phyloP scores from a whole-genome alignment of 352 stramenopile species.

The Phytophthora quininea region DNA sequence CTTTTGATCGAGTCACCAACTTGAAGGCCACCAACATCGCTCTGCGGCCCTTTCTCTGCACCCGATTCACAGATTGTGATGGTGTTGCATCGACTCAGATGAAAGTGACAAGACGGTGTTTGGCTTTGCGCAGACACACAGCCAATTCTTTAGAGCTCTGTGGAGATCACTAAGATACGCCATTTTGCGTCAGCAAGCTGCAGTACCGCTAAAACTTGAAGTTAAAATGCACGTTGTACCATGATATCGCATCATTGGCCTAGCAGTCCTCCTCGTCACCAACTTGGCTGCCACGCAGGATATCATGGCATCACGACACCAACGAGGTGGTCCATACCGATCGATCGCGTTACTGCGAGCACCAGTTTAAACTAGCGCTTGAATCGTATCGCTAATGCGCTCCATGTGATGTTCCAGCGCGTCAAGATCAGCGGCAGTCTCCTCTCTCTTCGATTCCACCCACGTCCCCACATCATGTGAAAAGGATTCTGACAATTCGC shows the following conservation, averaged over 20 bases:
- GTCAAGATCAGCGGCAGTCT: constrained; percentile 17
- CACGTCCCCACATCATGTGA: constrained; percentile 11
- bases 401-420: constrained; percentile 22
- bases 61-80: not conserved
- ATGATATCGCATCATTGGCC: not conserved
- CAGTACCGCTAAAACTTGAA: not conserved
- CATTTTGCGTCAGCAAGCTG: not conserved
- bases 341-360: too few relatives aligned
- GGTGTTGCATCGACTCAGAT: not conserved
- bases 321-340: not conserved
- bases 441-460: constrained; percentile 3
- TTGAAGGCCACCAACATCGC: too few relatives aligned
- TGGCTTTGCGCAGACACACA: too few relatives aligned
- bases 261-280: not conserved
- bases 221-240: not conserved
- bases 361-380: constrained; percentile 9
- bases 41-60: not conserved
- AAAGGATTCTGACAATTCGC: constrained; percentile 8
- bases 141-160: too few relatives aligned
- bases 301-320: not conserved
- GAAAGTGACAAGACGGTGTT: too few relatives aligned
- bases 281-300: not conserved
- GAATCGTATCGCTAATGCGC: constrained; percentile 13
- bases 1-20: not conserved
- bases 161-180: not conserved